Evolutionary conservation across 148 eudicot genomes (phyloP).

Genomic region (Camellia sinensis): DNA sequence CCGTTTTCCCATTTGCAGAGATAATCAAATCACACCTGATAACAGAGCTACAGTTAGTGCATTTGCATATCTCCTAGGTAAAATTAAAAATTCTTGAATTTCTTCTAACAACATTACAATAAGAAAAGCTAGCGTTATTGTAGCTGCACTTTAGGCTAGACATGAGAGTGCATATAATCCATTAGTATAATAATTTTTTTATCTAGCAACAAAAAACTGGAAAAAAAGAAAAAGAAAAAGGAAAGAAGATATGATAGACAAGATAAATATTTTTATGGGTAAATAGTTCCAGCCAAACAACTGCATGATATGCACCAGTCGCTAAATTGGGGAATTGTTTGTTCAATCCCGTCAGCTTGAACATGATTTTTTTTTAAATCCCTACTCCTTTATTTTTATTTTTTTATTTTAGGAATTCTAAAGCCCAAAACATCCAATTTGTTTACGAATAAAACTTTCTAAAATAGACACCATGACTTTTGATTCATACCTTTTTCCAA

Average conservation of each 20-base stretch:
- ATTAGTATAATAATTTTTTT: no score
- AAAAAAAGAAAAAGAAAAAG: background rate
- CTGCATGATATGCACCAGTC: background rate
- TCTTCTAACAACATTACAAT: background rate
- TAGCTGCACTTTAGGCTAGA: background rate
- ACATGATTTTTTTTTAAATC: background rate
- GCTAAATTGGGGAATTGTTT: background rate
- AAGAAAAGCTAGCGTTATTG: background rate
- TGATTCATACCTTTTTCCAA: no score
- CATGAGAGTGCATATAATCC: background rate
- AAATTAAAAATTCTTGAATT: conserved; percentile 1
- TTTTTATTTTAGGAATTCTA: no score
- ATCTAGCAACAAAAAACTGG: background rate
- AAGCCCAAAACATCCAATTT: no score
- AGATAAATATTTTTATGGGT: background rate
- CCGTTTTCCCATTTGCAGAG: conserved; percentile 73
- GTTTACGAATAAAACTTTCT: no score
- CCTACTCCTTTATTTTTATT: no score
- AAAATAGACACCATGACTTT: no score
- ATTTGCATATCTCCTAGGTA: background rate
- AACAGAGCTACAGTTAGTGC: conserved; percentile 19
- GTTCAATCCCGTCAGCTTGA: background rate
- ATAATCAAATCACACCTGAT: conserved; percentile 89
- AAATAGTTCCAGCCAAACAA: background rate
- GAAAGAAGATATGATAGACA: background rate